phyloP scores from a whole-genome alignment of 805 yeast genomes.

The Torulaspora delbrueckii region DNA sequence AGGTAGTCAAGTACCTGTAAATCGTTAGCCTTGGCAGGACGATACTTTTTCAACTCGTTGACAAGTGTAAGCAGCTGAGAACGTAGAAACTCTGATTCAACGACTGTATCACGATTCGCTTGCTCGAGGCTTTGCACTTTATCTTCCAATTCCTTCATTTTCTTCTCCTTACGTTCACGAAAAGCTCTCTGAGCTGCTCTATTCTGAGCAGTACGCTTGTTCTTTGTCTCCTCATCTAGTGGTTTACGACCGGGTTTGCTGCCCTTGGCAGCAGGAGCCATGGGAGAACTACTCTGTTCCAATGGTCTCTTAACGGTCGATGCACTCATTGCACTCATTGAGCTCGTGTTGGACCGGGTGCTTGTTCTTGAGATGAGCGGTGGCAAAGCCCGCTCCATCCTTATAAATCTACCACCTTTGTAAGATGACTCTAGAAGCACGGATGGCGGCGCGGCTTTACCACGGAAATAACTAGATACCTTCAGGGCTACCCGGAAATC shows the following conservation, averaged over 20 bases:
- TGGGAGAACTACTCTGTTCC: conserved; percentile 10
- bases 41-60: conserved; percentile 60
- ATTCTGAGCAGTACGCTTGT: conserved; percentile 92
- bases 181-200: conserved; percentile 98
- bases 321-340: conserved; percentile 9
- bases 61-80: conserved; percentile 72
- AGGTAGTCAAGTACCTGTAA: conserved; percentile 23
- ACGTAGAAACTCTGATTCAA: conserved; percentile 69
- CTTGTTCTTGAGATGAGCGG: background rate
- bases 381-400: background rate
- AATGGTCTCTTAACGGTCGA: conserved; percentile 19
- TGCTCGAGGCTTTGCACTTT: conserved; percentile 69
- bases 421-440: background rate
- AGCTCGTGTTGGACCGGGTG: no score
- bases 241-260: conserved; percentile 80
- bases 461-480: background rate
- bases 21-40: conserved; percentile 37
- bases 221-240: conserved; percentile 69
- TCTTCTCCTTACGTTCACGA: conserved; percentile 86
- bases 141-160: conserved; percentile 78
- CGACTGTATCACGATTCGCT: conserved; percentile 59
- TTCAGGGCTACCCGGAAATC: no score
- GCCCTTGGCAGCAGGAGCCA: conserved; percentile 14
- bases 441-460: background rate
- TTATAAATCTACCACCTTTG: background rate